A percentile compares a stretch with the other conserved stretches of the same genome.
Conservation (phyloP, 352 stramenopile species). For the Plasmopara halstedii region DNA sequence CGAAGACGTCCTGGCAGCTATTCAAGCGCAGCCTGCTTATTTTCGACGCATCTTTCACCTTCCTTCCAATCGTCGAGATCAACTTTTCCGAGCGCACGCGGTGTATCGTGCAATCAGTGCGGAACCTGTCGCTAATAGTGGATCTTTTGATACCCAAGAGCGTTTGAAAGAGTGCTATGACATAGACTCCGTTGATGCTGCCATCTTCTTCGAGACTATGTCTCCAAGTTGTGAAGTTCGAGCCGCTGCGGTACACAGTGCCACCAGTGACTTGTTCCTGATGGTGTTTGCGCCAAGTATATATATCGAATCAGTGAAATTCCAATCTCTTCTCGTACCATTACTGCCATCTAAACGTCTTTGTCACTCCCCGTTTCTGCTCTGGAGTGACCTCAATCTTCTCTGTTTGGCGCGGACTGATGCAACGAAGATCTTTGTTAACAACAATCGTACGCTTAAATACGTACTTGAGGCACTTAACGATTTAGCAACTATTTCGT, state of each 20-base stretch:
- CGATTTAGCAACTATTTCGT: neutral
- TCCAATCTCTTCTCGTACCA: neutral
- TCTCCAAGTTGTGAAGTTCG: neutral
- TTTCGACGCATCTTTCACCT: neutral
- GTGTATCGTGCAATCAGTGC: neutral
- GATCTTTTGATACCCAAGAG: neutral
- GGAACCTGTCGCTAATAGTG: neutral
- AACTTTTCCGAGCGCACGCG: neutral
- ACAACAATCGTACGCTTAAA: neutral
- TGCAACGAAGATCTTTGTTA: neutral
- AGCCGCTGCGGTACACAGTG: neutral
- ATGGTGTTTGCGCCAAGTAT: neutral
- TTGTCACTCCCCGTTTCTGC: neutral
- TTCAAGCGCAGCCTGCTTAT: neutral
- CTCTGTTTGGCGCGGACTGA: neutral
- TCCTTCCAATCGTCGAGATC: neutral
- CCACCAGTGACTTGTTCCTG: neutral
- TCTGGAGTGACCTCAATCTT: neutral
- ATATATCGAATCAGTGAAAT: neutral
- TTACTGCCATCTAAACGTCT: neutral
- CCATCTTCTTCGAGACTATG: neutral
- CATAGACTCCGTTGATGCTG: neutral
- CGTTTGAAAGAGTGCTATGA: neutral
- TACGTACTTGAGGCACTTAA: neutral
- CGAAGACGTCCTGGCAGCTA: neutral